A percentile compares a stretch with the other conserved stretches of the same genome.
phyloP scores from a whole-genome alignment of 2,329 filamentous ascomycete species.

The Pseudogymnoascus pannorum region DNA sequence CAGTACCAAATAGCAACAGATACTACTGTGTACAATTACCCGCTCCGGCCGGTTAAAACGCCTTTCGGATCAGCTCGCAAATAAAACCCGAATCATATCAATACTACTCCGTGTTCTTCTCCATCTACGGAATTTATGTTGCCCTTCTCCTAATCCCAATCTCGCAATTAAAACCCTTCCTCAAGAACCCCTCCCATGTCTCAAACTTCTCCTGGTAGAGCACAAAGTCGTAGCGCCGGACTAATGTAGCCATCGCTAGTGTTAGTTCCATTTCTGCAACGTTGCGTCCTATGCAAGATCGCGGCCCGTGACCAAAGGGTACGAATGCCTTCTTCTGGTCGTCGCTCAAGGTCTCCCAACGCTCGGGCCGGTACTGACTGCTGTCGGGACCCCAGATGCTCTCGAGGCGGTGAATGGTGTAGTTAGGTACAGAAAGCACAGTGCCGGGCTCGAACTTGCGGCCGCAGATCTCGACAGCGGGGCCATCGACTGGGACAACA shows the following conservation, averaged over 20 bases:
- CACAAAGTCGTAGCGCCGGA: slow-evolving; percentile 50
- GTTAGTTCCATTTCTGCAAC: slow-evolving; percentile 83
- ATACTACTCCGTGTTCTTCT: neutral
- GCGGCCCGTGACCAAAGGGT: slow-evolving; percentile 62
- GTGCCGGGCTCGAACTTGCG: slow-evolving; percentile 66
- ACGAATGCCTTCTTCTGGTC: slow-evolving; percentile 66
- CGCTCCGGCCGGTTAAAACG: no score
- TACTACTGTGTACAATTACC: no score
- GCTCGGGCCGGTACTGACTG: slow-evolving; percentile 62
- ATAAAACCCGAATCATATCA: no score
- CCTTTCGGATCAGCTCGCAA: no score
- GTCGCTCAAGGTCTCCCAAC: slow-evolving; percentile 54
- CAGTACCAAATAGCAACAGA: no score
- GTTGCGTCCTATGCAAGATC: slow-evolving; percentile 67
- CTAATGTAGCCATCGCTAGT: slow-evolving; percentile 62
- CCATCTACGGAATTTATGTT: neutral
- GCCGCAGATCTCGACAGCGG: slow-evolving; percentile 56
- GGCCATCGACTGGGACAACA: slow-evolving; percentile 48
- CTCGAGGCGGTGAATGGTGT: slow-evolving; percentile 68
- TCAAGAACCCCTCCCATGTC: slow-evolving; percentile 71
- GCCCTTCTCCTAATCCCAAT: slow-evolving; percentile 36
- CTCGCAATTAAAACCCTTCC: slow-evolving; percentile 64
- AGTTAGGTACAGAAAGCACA: slow-evolving; percentile 68
- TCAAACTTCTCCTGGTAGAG: slow-evolving; percentile 56
- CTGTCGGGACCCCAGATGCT: slow-evolving; percentile 65